phyloP scores from a whole-genome alignment of 2,329 filamentous ascomycete genomes.

The Fusarium palustre region DNA sequence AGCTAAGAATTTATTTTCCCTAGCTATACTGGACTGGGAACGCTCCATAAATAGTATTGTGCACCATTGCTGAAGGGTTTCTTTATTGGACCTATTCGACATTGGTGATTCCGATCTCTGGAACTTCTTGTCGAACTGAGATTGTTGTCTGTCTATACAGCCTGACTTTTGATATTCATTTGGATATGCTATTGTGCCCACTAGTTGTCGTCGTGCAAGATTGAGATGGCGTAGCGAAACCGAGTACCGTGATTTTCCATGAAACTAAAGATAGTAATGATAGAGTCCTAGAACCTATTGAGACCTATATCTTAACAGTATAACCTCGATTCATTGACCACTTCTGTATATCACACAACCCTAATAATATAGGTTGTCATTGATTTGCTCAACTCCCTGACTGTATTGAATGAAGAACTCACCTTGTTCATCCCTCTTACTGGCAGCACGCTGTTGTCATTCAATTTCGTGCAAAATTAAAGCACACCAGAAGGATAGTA shows the following conservation, averaged over 20 bases:
- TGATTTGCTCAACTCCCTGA: too few relatives aligned
- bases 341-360: too few relatives aligned
- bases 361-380: too few relatives aligned
- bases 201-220: not conserved
- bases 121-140: not conserved
- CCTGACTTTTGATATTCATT: not conserved
- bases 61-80: constrained; percentile 58
- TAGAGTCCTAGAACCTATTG: too few relatives aligned
- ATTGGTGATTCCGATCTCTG: not conserved
- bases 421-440: too few relatives aligned
- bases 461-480: too few relatives aligned
- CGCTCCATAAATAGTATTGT: constrained; percentile 59
- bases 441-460: too few relatives aligned
- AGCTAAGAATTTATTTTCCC: too few relatives aligned
- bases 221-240: not conserved
- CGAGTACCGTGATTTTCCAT: not conserved
- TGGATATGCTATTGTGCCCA: not conserved
- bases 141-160: not conserved
- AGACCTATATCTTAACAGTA: too few relatives aligned
- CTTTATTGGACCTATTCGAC: constrained; percentile 47
- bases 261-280: too few relatives aligned
- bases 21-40: constrained; percentile 53
- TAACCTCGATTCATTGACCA: too few relatives aligned
- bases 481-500: not conserved
- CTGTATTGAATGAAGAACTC: too few relatives aligned